Evolutionary conservation across 73 alveolate genomes (phyloP), one percentile per base, ranked within the genome.

Genomic region (Paraurostyla sp.): DNA sequence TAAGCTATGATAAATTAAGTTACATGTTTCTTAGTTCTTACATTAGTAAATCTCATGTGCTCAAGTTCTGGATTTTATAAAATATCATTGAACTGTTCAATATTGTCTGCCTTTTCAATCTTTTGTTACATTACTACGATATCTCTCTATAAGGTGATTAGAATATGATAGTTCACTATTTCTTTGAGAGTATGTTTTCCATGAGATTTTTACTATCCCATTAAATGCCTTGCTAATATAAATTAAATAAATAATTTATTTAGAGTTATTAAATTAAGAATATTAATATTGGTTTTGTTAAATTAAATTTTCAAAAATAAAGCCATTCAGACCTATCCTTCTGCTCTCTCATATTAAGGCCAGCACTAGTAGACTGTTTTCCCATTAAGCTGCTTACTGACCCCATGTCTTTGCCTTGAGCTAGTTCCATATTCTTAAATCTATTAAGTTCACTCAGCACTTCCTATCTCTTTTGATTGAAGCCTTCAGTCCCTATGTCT

Each of bases 281-380:
- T 46, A 46, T 46, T 15, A 20, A 46, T 46, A 15, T 46, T 46
- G 18, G n/a, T n/a, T n/a, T n/a, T n/a, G n/a, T n/a, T n/a, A 46
- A 46, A 46, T 20, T 20, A 46, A 46, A 15, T 46, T 7, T 65
- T 78, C 89, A 78, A 35, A 78, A 78, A 38, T 51, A 78, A 3
- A 78, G 62, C 89, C 89, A 78, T 54, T 78, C 89, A 35, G 89
- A 78, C 35, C 35, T 78, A 2, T 78, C 76, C 43, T 52, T 40
- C 32, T 49, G 49, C 52, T 78, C 80, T 29, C 38, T 51, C 30
- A 51, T 20, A 51, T 46, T 54, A 6, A 52, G 20, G 9, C 29
- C 71, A 22, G 57, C 23, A 46, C 23, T 46, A 15, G 56, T 1
- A 6, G 71, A 9, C 57, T 40, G 7, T 25, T 16, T 45, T 32